Evolutionary conservation across 192 early-diverging fungal genomes (phyloP).

Genomic region (Phycomyces blakesleeanus): DNA sequence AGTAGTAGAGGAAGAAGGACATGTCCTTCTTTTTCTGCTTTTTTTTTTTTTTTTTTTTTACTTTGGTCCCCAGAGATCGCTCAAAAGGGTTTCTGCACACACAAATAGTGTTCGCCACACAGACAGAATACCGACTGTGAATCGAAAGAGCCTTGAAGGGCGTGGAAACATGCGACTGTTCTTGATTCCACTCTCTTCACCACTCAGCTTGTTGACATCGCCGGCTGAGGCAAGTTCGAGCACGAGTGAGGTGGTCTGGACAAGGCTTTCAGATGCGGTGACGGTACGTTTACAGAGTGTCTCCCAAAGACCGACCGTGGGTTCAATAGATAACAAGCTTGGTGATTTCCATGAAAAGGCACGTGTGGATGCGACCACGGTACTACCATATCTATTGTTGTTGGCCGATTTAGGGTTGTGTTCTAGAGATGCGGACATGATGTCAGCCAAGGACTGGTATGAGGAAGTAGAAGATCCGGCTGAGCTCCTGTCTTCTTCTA

Average conservation of each 20-base stretch:
- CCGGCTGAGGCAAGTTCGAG: neutral
- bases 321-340: neutral
- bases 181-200: too few species aligned
- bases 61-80: neutral
- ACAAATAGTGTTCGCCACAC: neutral
- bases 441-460: slow-evolving; percentile 20
- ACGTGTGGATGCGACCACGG: too few species aligned
- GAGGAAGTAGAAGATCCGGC: slow-evolving; percentile 2
- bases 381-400: too few species aligned
- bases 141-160: neutral
- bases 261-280: neutral
- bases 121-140: neutral
- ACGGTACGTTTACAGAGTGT: neutral
- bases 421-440: neutral
- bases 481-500: slow-evolving; percentile 7
- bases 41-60: too few species aligned
- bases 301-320: neutral
- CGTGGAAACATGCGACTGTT: neutral
- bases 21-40: too few species aligned
- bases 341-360: too few species aligned
- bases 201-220: too few species aligned
- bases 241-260: neutral
- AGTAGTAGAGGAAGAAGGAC: too few species aligned
- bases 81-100: neutral
- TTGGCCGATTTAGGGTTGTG: too few species aligned